Evolutionary conservation across 2,329 filamentous ascomycete genomes (phyloP).

Genomic region (Exophiala bonariae): DNA sequence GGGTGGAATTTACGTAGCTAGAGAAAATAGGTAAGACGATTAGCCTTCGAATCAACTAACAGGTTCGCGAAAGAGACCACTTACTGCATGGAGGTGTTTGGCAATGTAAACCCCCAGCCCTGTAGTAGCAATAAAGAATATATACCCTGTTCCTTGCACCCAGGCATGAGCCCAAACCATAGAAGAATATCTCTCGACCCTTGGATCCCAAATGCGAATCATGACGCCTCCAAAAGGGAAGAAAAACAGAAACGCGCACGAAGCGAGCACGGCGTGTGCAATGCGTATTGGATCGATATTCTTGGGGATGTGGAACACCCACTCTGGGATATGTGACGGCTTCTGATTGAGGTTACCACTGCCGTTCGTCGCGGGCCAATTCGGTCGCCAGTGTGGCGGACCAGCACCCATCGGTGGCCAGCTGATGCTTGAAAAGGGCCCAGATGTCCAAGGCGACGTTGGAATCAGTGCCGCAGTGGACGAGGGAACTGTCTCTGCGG

Average conservation of each 20-base stretch:
- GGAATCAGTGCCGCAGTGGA: no score
- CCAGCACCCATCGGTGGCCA: no score
- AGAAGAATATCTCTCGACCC: background rate
- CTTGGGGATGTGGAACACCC: slow-evolving; percentile 7
- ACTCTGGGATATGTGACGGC: background rate
- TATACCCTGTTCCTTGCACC: slow-evolving; percentile 26
- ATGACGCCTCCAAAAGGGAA: slow-evolving; percentile 32
- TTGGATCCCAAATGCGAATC: slow-evolving; percentile 26
- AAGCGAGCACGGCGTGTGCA: slow-evolving; percentile 29
- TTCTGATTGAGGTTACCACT: no score
- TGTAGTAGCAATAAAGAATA: slow-evolving; percentile 28
- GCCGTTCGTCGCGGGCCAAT: no score
- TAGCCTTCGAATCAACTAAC: no score
- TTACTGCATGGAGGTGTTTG: slow-evolving; percentile 13
- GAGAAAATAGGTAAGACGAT: no score
- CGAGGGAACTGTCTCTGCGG: no score
- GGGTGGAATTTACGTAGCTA: slow-evolving; percentile 23
- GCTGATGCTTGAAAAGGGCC: no score
- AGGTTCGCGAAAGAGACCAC: no score
- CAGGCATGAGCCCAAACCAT: slow-evolving; percentile 28
- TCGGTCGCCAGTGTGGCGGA: no score
- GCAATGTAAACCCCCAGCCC: slow-evolving; percentile 33
- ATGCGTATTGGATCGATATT: slow-evolving; percentile 16
- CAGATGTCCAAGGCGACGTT: no score
- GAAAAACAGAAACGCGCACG: slow-evolving; percentile 29